Evolutionary conservation across 225 moss, liverwort and hornwort species (phyloP).

Genomic region (Neckera pumila): DNA sequence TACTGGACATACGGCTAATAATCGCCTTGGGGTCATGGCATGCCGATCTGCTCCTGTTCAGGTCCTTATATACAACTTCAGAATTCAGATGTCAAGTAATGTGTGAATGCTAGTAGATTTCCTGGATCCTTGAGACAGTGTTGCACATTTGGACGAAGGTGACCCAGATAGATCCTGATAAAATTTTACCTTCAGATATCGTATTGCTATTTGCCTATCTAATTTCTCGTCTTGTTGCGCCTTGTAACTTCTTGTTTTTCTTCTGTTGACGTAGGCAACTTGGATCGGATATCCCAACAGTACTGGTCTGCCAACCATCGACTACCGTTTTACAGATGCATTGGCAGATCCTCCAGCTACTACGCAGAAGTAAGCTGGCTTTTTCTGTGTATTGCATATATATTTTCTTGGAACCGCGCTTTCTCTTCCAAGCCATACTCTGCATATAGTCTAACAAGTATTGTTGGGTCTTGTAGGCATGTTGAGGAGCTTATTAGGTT

Average conservation of each 20-base stretch:
- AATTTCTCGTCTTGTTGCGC: background rate
- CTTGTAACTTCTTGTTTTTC: background rate
- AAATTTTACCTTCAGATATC: background rate
- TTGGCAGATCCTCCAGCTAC: constrained; percentile 88
- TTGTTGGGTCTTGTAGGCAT: constrained; percentile 46
- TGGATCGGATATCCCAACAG: constrained; percentile 99
- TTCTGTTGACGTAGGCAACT: constrained; percentile 49
- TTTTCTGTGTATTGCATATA: background rate
- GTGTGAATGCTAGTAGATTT: background rate
- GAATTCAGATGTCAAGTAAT: background rate
- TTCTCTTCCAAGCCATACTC: background rate
- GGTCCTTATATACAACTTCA: constrained; percentile 16
- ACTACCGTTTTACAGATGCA: constrained; percentile 93
- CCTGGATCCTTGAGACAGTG: background rate
- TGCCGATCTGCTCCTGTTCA: constrained; percentile 97
- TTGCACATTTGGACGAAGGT: background rate
- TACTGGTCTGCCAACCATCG: constrained; percentile 84
- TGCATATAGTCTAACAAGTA: background rate
- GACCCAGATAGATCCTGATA: background rate
- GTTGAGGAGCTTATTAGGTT: constrained; percentile 91
- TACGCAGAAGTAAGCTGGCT: constrained; percentile 66
- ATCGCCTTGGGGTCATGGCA: constrained; percentile 97
- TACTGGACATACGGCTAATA: constrained; percentile 98
- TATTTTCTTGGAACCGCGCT: background rate
- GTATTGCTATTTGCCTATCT: background rate